Evolutionary conservation across 768 basidiomycete genomes (phyloP).

Genomic region (Suillus lakei): DNA sequence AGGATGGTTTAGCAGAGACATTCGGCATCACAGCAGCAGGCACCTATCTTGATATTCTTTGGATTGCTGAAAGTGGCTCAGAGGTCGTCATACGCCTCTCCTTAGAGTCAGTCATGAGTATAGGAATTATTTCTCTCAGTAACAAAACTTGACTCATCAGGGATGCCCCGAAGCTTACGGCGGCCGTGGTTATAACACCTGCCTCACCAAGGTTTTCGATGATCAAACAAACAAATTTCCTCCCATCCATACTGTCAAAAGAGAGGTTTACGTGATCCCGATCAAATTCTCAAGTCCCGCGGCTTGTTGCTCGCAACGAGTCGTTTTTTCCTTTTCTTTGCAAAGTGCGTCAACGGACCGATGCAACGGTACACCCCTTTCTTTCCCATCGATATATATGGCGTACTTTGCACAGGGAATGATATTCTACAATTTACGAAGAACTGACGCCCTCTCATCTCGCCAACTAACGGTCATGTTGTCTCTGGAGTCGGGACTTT

Average conservation of each 20-base stretch:
- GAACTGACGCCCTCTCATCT: not conserved
- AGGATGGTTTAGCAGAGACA: slow-evolving; percentile 55
- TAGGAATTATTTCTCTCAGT: not conserved
- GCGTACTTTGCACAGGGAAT: slow-evolving; percentile 2
- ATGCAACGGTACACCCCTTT: not conserved
- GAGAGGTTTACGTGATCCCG: not conserved
- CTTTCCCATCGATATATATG: slow-evolving; percentile 3
- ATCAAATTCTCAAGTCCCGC: not conserved
- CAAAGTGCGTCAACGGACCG: not conserved
- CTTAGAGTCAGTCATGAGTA: slow-evolving; percentile 24
- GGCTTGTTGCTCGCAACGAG: not conserved
- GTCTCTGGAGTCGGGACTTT: not conserved
- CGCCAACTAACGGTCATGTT: not conserved
- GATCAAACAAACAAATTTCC: slow-evolving; percentile 34
- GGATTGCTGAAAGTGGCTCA: slow-evolving; percentile 38
- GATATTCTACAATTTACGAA: not conserved
- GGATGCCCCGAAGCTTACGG: slow-evolving; percentile 28
- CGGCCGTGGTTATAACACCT: slow-evolving; percentile 28
- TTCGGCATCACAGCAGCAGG: slow-evolving; percentile 59
- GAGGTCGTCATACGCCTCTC: slow-evolving; percentile 23
- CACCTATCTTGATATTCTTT: slow-evolving; percentile 63
- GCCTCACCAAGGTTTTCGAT: slow-evolving; percentile 26
- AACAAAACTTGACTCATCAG: slow-evolving; percentile 18
- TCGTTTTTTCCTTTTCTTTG: not conserved
- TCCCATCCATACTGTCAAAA: slow-evolving; percentile 32